phyloP scores from a whole-genome alignment of 768 basidiomycete species.

The Polyporus arcularius region DNA sequence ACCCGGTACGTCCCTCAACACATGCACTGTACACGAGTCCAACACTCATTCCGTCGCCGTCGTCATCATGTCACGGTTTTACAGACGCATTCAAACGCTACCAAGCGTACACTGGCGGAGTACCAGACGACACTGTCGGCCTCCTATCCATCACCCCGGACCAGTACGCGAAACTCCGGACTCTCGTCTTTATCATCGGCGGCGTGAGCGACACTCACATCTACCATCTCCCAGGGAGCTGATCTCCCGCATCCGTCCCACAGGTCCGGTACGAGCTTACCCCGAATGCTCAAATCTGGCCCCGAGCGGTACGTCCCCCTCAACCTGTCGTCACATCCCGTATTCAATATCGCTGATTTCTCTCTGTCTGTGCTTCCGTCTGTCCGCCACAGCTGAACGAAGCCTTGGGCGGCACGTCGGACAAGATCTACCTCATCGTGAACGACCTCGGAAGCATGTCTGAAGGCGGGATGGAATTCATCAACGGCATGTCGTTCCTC shows the following conservation, averaged over 20 bases:
- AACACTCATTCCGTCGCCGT: neutral
- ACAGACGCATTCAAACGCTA: slow-evolving; percentile 33
- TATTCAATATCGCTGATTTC: neutral
- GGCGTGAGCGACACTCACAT: neutral
- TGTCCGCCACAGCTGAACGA: slow-evolving; percentile 32
- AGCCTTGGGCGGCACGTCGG: slow-evolving; percentile 27
- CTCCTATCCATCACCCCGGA: slow-evolving; percentile 27
- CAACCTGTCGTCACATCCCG: neutral
- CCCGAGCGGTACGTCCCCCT: slow-evolving; percentile 28
- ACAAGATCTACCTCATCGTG: slow-evolving; percentile 34
- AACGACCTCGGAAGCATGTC: slow-evolving; percentile 27
- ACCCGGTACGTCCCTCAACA: slow-evolving; percentile 22
- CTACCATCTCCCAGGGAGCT: neutral
- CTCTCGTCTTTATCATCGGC: slow-evolving; percentile 21
- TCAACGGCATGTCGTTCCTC: slow-evolving; percentile 37
- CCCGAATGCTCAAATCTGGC: slow-evolving; percentile 47
- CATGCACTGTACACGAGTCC: no score
- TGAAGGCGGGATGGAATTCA: slow-evolving; percentile 38
- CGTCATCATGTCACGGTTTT: neutral
- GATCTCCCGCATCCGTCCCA: slow-evolving; percentile 8
- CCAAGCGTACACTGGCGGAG: slow-evolving; percentile 29
- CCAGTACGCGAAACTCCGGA: slow-evolving; percentile 30
- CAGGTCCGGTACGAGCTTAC: slow-evolving; percentile 37
- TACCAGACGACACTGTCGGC: slow-evolving; percentile 22
- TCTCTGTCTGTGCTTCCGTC: neutral